Evolutionary conservation across 2,329 filamentous ascomycete species (phyloP).

Genomic region (Verticillium klebahnii): DNA sequence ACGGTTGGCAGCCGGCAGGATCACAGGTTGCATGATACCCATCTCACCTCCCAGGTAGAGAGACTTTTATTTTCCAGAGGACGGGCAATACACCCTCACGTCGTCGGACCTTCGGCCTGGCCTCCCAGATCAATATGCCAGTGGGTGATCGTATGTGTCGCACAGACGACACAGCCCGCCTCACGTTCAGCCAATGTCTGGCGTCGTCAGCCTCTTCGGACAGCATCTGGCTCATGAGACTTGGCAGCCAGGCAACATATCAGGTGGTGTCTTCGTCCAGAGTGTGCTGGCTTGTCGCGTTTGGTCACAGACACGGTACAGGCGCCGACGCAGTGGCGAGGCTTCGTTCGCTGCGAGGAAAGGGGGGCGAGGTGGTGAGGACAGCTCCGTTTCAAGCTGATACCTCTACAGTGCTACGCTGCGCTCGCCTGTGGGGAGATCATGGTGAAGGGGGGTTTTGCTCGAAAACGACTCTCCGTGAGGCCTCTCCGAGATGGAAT

Average conservation of each 20-base stretch:
- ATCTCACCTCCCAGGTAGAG: slow-evolving; percentile 6
- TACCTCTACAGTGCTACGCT: neutral
- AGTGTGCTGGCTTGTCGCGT: neutral
- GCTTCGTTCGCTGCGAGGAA: neutral
- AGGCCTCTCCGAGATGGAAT: neutral
- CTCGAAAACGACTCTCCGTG: too few species aligned
- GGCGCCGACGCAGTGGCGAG: neutral
- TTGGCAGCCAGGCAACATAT: neutral
- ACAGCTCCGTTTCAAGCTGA: neutral
- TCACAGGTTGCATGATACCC: slow-evolving; percentile 7
- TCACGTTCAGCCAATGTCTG: neutral
- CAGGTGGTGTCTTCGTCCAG: neutral
- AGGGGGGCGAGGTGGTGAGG: neutral
- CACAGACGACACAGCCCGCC: neutral
- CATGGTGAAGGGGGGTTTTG: too few species aligned
- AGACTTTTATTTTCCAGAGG: slow-evolving; percentile 1
- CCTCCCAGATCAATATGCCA: neutral
- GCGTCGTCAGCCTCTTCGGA: neutral
- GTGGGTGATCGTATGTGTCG: neutral
- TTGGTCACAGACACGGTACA: neutral
- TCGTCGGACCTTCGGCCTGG: neutral
- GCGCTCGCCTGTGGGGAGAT: too few species aligned
- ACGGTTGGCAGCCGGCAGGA: neutral
- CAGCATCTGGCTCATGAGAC: neutral
- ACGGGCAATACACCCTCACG: neutral